Conservation (phyloP, 345 rosid species). For the Brassica incana region DNA sequence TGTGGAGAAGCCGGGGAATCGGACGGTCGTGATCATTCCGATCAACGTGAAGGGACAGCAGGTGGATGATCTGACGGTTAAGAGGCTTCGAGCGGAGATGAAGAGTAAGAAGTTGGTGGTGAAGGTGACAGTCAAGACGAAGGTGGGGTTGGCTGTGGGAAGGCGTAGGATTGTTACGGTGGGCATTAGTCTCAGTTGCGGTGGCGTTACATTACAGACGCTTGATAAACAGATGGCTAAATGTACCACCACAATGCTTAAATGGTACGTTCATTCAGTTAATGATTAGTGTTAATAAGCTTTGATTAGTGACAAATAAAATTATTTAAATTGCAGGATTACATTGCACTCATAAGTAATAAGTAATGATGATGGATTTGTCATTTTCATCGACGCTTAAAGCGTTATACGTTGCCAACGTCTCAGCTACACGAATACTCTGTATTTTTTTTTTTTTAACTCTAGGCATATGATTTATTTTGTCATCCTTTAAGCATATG, state of each 20-base stretch:
- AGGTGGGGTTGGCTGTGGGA: slow-evolving; percentile 49
- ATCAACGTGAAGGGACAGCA: slow-evolving; percentile 44
- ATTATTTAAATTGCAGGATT: slow-evolving; percentile 27
- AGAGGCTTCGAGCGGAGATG: slow-evolving; percentile 41
- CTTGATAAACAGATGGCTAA: slow-evolving; percentile 54
- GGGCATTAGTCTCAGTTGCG: slow-evolving; percentile 51
- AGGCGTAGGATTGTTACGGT: slow-evolving; percentile 51
- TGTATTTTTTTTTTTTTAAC: neutral
- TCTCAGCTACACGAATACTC: neutral
- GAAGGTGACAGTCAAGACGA: slow-evolving; percentile 54
- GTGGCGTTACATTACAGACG: slow-evolving; percentile 46
- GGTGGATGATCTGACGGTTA: slow-evolving; percentile 46
- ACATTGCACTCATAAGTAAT: slow-evolving; percentile 24
- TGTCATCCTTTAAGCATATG: neutral
- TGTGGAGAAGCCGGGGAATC: slow-evolving; percentile 45
- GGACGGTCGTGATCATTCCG: slow-evolving; percentile 54
- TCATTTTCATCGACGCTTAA: neutral
- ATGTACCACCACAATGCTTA: slow-evolving; percentile 55
- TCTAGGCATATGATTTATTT: no score
- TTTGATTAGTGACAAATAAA: neutral
- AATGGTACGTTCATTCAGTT: slow-evolving; percentile 49
- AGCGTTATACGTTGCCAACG: neutral
- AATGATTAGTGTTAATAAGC: neutral
- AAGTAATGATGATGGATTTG: slow-evolving; percentile 19
- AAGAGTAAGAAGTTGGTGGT: slow-evolving; percentile 49